A percentile compares a stretch with the other conserved stretches of the same genome.
Evolutionary conservation across 2,329 filamentous ascomycete species (phyloP).

Genomic region (Trichoderma koningiopsis): DNA sequence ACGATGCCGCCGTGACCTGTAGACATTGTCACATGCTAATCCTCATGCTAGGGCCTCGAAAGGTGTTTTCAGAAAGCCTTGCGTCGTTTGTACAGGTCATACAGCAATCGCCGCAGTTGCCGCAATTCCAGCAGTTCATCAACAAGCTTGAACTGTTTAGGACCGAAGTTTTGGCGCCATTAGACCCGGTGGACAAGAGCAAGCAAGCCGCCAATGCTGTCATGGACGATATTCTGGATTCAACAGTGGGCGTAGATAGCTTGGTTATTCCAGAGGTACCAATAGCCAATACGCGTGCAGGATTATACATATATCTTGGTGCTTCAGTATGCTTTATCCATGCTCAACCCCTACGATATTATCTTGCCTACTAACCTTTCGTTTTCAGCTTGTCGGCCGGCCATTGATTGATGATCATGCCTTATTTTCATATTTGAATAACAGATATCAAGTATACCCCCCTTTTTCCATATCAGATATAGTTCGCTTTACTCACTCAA

Average conservation of each 20-base stretch:
- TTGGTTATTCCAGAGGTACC: conserved; percentile 65
- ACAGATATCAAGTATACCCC: conserved; percentile 73
- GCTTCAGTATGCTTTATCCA: conserved; percentile 61
- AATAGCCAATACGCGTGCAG: conserved; percentile 73
- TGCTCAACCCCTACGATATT: too few relatives aligned
- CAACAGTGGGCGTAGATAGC: conserved; percentile 57
- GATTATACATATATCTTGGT: conserved; percentile 83
- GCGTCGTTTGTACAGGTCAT: conserved; percentile 59
- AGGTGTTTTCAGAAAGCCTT: conserved; percentile 53
- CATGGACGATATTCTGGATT: conserved; percentile 61
- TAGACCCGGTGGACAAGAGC: conserved; percentile 58
- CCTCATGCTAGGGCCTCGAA: conserved; percentile 46
- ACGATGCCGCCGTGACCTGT: conserved; percentile 26
- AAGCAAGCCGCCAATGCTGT: conserved; percentile 50
- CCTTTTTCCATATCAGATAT: not conserved
- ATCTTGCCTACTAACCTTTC: not conserved
- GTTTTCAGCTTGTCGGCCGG: conserved; percentile 72
- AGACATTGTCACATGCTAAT: not conserved
- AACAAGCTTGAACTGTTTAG: conserved; percentile 60
- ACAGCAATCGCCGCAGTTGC: conserved; percentile 43
- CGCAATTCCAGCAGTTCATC: conserved; percentile 52
- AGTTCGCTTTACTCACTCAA: not conserved
- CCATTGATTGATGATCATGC: conserved; percentile 80
- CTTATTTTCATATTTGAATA: conserved; percentile 78
- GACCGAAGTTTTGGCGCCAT: conserved; percentile 55